phyloP scores from a whole-genome alignment of 1,284 basidiomycete species.

The Thecaphora frezii region DNA sequence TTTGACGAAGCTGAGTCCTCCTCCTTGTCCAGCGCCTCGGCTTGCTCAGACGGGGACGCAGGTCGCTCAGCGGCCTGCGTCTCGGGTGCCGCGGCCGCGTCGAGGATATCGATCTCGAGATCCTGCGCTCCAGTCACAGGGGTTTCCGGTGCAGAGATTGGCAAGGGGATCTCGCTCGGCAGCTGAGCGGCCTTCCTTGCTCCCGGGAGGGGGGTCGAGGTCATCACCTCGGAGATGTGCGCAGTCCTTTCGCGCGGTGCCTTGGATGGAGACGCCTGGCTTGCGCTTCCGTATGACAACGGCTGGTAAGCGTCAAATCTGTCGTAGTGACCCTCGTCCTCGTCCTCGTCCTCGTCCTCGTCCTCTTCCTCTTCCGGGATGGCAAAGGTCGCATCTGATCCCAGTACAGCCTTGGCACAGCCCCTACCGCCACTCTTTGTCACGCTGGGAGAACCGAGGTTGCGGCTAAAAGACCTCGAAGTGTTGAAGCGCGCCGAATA shows the following conservation, averaged over 20 bases:
- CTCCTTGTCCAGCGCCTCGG: no score
- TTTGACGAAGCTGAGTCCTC: no score
- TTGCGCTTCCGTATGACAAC: not conserved
- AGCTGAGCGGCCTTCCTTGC: not conserved
- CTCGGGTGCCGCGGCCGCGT: no score
- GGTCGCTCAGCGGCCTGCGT: no score
- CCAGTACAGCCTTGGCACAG: not conserved
- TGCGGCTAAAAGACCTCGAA: conserved; percentile 4
- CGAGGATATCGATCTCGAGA: not conserved
- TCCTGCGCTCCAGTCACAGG: not conserved
- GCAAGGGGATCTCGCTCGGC: not conserved
- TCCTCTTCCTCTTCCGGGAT: not conserved
- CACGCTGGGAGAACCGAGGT: not conserved
- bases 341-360: conserved; percentile 1
- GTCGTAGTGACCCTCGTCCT: not conserved
- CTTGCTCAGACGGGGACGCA: no score
- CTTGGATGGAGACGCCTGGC: not conserved
- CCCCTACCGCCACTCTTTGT: not conserved
- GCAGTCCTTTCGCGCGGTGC: not conserved
- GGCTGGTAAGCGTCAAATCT: no score
- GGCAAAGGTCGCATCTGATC: not conserved
- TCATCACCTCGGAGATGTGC: not conserved
- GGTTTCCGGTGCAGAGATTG: not conserved
- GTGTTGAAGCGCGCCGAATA: conserved; percentile 4
- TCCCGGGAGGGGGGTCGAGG: not conserved